Evolutionary conservation across 805 yeast genomes (phyloP).

Genomic region (Kuraishia floccosa): DNA sequence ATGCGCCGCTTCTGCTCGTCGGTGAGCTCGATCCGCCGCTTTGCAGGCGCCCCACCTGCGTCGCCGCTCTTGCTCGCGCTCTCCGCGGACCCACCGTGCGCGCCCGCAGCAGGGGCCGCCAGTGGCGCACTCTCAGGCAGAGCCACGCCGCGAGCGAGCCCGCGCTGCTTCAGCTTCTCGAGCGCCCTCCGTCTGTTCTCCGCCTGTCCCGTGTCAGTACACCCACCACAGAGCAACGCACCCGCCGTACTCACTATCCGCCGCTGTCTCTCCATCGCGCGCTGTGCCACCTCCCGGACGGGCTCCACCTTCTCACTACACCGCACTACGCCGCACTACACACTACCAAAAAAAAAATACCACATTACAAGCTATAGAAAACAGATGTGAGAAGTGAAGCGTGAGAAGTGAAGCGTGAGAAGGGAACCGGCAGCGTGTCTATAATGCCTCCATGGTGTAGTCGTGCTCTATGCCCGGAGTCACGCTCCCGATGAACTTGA

Average conservation of each 20-base stretch:
- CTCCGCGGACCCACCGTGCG: no score
- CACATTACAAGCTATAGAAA: no score
- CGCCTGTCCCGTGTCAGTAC: slow-evolving; percentile 26
- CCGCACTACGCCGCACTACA: no score
- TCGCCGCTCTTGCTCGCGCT: no score
- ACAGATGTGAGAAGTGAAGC: no score
- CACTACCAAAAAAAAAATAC: no score
- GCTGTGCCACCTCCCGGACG: no score
- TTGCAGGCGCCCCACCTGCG: no score
- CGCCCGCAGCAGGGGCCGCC: slow-evolving; percentile 1
- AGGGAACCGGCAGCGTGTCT: slow-evolving; percentile 1
- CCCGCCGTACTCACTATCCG: slow-evolving; percentile 15
- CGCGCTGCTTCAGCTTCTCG: slow-evolving; percentile 41
- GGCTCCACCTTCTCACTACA: no score
- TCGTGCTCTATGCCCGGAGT: slow-evolving; percentile 98
- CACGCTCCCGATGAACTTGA: slow-evolving; percentile 92
- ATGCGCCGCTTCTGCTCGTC: slow-evolving; percentile 37
- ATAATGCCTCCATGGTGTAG: slow-evolving; percentile 94
- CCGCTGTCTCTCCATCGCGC: slow-evolving; percentile 11
- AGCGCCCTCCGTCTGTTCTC: slow-evolving; percentile 54
- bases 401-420: no score
- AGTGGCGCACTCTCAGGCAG: slow-evolving; percentile 3
- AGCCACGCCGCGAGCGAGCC: slow-evolving; percentile 3
- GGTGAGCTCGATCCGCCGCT: slow-evolving; percentile 20
- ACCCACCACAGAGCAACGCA: no score